These are phyloP conservation scores for Oldenlandia corymbosa DNA, from an alignment of 257 asterid genomes.

Conservation along the genomic window DNA sequence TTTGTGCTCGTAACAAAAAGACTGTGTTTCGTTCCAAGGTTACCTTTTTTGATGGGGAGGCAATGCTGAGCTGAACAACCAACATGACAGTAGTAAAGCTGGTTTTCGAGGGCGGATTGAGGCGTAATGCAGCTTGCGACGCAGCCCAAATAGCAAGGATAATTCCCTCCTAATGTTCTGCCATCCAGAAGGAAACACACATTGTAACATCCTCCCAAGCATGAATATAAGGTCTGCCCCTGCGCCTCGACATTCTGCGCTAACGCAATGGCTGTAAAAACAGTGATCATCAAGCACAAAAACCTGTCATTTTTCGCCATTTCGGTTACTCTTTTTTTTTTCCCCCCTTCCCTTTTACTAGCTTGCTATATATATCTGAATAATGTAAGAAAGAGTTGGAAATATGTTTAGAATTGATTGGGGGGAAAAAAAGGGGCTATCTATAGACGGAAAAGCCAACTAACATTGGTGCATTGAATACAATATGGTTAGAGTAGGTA, in stretches of 20 bases:
- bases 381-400: not conserved
- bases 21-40: not conserved
- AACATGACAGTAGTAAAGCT: slow-evolving; percentile 36
- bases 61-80: slow-evolving; percentile 42
- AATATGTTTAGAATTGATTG: not conserved
- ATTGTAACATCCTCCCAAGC: slow-evolving; percentile 66
- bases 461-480: slow-evolving; percentile 22
- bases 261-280: slow-evolving; percentile 16
- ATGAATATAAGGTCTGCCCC: slow-evolving; percentile 26
- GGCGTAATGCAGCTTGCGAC: slow-evolving; percentile 36
- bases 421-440: slow-evolving; percentile 8
- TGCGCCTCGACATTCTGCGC: slow-evolving; percentile 17
- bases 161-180: not conserved
- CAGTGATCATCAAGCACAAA: slow-evolving; percentile 11
- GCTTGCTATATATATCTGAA: too few species aligned
- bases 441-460: slow-evolving; percentile 31
- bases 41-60: slow-evolving; percentile 28
- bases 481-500: slow-evolving; percentile 22
- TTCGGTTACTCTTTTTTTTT: not conserved
- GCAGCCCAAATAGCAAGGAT: slow-evolving; percentile 39
- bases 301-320: slow-evolving; percentile 22
- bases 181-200: slow-evolving; percentile 24
- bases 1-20: too few species aligned
- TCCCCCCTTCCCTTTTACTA: not conserved
- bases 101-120: slow-evolving; percentile 23